Percentiles rank a stretch among this genome's conserved stretches.
Evolutionary conservation across 768 basidiomycete genomes (phyloP).

Genomic region (Lactarius hatsudake): DNA sequence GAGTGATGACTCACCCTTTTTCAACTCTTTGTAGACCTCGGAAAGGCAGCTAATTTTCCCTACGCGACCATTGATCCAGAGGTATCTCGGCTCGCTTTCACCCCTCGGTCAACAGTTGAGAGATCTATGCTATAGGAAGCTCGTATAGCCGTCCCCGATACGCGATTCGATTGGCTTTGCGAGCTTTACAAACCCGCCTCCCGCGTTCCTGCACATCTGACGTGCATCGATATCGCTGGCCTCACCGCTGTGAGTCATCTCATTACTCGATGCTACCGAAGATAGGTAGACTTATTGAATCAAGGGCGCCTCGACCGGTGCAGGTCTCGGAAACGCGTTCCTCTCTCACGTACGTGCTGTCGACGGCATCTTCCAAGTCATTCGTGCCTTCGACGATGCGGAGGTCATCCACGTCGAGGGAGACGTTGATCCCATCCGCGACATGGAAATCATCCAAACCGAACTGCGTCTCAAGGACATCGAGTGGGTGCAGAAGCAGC

Average conservation of each 20-base stretch:
- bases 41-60: constrained; percentile 96
- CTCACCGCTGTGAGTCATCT: constrained; percentile 72
- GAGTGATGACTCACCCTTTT: constrained; percentile 23
- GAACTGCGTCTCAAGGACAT: constrained; percentile 96
- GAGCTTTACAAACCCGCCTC: constrained; percentile 86
- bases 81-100: constrained; percentile 31
- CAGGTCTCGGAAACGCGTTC: constrained; percentile 96
- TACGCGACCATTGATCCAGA: constrained; percentile 94
- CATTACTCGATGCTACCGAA: constrained; percentile 1
- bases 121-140: constrained; percentile 52
- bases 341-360: constrained; percentile 96
- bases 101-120: not conserved
- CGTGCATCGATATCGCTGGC: constrained; percentile 98
- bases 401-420: constrained; percentile 99
- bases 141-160: constrained; percentile 92
- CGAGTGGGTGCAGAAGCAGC: constrained; percentile 94
- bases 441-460: constrained; percentile 96
- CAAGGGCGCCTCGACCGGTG: constrained; percentile 94
- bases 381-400: constrained; percentile 98
- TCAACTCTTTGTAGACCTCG: constrained; percentile 56
- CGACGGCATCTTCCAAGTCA: constrained; percentile 98
- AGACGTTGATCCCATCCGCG: constrained; percentile 91
- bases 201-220: constrained; percentile 89
- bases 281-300: constrained; percentile 18
- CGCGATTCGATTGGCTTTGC: constrained; percentile 93